Conservation (phyloP, 164 flowering plant genomes). For the Nymphaea thermarum region DNA sequence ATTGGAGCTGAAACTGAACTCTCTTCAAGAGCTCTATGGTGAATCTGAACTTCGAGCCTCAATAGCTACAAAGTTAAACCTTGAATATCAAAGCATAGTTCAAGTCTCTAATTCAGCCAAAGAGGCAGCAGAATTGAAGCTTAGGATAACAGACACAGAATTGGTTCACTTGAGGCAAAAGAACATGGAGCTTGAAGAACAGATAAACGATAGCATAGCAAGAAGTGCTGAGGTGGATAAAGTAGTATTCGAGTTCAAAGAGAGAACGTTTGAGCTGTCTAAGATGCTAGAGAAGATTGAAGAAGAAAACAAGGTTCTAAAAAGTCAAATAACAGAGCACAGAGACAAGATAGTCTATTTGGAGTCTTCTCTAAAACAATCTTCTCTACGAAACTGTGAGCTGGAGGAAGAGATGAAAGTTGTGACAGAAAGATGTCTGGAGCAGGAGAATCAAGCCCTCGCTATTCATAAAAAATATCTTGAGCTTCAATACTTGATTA, state of each 20-base stretch:
- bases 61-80: slow-evolving; percentile 36
- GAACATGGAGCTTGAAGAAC: slow-evolving; percentile 60
- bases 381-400: slow-evolving; percentile 29
- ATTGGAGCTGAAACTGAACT: slow-evolving; percentile 57
- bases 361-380: slow-evolving; percentile 33
- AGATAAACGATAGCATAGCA: slow-evolving; percentile 32
- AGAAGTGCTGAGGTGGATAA: slow-evolving; percentile 42
- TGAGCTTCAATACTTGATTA: slow-evolving; percentile 63
- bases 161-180: slow-evolving; percentile 39
- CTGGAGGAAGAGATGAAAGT: slow-evolving; percentile 58
- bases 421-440: slow-evolving; percentile 31
- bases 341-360: slow-evolving; percentile 34
- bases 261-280: slow-evolving; percentile 31
- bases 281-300: slow-evolving; percentile 22
- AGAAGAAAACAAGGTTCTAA: slow-evolving; percentile 36
- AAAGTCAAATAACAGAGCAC: slow-evolving; percentile 28
- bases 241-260: slow-evolving; percentile 35
- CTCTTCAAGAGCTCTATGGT: slow-evolving; percentile 42
- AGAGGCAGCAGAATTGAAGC: slow-evolving; percentile 48
- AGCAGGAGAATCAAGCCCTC: slow-evolving; percentile 56
- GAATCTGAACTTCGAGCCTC: slow-evolving; percentile 43
- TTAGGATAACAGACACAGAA: slow-evolving; percentile 38
- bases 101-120: slow-evolving; percentile 38
- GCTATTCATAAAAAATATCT: slow-evolving; percentile 47
- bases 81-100: slow-evolving; percentile 49